Conservation (phyloP, 129 eudicot genomes). For the Flaveria ramosissima region DNA sequence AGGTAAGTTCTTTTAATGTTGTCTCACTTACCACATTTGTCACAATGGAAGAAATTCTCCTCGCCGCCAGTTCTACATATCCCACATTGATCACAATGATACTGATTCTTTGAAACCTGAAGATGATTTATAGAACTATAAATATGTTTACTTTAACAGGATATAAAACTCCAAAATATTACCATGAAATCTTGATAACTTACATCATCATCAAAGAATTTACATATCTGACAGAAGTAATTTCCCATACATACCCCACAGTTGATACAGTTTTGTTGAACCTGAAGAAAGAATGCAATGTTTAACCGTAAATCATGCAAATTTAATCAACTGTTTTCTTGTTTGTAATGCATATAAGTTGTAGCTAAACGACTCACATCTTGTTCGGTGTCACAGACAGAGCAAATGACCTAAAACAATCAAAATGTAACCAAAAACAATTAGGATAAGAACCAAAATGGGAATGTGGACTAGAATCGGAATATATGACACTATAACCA, state of each 20-base stretch:
- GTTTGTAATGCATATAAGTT: too few relatives aligned
- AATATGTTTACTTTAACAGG: not conserved
- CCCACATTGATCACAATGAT: constrained; percentile 87
- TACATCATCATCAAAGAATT: constrained; percentile 82
- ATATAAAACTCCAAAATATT: not conserved
- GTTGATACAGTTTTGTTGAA: constrained; percentile 57
- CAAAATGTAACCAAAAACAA: constrained; percentile 8
- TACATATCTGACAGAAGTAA: constrained; percentile 69
- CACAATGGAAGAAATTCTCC: constrained; percentile 74
- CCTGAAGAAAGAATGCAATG: constrained; percentile 39
- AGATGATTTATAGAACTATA: not conserved
- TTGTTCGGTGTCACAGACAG: constrained; percentile 70
- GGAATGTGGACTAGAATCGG: not conserved
- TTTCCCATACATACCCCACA: constrained; percentile 85
- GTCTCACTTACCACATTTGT: constrained; percentile 53
- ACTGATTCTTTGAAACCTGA: constrained; percentile 77
- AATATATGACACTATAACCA: constrained; percentile 19
- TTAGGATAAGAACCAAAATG: not conserved
- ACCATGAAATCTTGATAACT: constrained; percentile 28
- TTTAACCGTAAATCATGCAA: not conserved
- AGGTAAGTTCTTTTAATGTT: not conserved
- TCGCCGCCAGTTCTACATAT: constrained; percentile 80
- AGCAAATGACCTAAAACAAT: constrained; percentile 65
- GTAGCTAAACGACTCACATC: constrained; percentile 55
- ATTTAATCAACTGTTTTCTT: not conserved